Conservation (phyloP, 768 basidiomycete species). For the Boletus rubropictus region DNA sequence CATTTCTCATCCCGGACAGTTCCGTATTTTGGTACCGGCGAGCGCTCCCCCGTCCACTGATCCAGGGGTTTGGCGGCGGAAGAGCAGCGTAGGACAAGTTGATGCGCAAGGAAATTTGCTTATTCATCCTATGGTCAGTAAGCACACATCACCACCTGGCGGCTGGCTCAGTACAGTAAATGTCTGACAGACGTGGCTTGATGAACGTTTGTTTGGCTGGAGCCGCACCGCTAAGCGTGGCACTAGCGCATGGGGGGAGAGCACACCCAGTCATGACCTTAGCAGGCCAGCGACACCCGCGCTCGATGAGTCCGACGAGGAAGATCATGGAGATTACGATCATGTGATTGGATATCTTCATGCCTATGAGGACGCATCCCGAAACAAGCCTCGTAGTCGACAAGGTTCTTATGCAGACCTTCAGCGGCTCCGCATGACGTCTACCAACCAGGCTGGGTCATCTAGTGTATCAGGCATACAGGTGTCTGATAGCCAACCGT, state of each 20-base stretch:
- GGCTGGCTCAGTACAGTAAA: neutral
- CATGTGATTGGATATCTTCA: conserved; percentile 70
- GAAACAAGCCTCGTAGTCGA: conserved; percentile 50
- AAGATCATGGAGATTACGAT: conserved; percentile 88
- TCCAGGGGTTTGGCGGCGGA: conserved; percentile 72
- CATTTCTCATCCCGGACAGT: conserved; percentile 36
- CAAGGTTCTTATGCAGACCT: conserved; percentile 79
- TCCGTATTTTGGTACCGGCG: conserved; percentile 75
- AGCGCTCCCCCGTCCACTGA: conserved; percentile 76
- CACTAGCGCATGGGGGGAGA: conserved; percentile 83
- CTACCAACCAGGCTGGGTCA: conserved; percentile 9
- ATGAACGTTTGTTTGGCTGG: conserved; percentile 93
- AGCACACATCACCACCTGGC: conserved; percentile 10
- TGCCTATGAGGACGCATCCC: conserved; percentile 40
- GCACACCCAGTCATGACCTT: conserved; percentile 47
- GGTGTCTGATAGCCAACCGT: conserved; percentile 33
- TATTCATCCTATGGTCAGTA: conserved; percentile 77
- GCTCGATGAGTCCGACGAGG: conserved; percentile 78
- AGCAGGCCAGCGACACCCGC: conserved; percentile 68
- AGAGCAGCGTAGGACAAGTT: conserved; percentile 76
- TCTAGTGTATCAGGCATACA: conserved; percentile 14
- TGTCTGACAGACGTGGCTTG: conserved; percentile 68
- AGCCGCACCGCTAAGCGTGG: conserved; percentile 68
- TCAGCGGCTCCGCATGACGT: conserved; percentile 52
- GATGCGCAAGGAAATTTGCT: conserved; percentile 80